Conservation (phyloP, 2,329 filamentous ascomycete genomes). For the Sporothrix protearum region DNA sequence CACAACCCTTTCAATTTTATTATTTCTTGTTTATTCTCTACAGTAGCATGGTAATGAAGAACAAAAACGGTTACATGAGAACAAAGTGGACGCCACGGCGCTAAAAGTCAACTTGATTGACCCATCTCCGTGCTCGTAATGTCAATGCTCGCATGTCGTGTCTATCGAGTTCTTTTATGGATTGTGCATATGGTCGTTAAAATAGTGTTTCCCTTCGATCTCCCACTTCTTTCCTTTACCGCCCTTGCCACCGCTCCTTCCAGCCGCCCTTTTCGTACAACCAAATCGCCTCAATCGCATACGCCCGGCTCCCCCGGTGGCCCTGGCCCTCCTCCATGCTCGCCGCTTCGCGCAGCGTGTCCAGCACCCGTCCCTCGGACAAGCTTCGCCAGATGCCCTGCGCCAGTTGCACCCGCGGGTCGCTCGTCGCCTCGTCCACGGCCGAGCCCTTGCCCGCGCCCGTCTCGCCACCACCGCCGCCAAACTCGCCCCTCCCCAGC, state of each 20-base stretch:
- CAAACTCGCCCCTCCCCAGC: constrained; percentile 69
- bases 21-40: background rate
- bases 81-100: background rate
- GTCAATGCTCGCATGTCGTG: background rate
- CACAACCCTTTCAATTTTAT: background rate
- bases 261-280: constrained; percentile 69
- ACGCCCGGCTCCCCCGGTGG: constrained; percentile 76
- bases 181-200: background rate
- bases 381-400: constrained; percentile 80
- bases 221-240: background rate
- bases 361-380: constrained; percentile 71
- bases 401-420: constrained; percentile 49
- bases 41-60: constrained; percentile 15
- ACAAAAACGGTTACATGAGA: background rate
- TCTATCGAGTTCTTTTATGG: background rate
- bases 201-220: background rate
- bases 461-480: constrained; percentile 55
- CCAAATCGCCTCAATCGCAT: constrained; percentile 88
- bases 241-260: constrained; percentile 59
- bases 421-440: constrained; percentile 20
- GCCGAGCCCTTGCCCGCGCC: constrained; percentile 23
- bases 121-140: background rate
- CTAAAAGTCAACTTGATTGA: too few species aligned
- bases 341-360: constrained; percentile 73
- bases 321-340: constrained; percentile 58